Percentiles rank a stretch among this genome's conserved stretches.
These are phyloP conservation scores for Albugo laibachii DNA, from an alignment of 352 stramenopile species.

Conservation along the genomic window DNA sequence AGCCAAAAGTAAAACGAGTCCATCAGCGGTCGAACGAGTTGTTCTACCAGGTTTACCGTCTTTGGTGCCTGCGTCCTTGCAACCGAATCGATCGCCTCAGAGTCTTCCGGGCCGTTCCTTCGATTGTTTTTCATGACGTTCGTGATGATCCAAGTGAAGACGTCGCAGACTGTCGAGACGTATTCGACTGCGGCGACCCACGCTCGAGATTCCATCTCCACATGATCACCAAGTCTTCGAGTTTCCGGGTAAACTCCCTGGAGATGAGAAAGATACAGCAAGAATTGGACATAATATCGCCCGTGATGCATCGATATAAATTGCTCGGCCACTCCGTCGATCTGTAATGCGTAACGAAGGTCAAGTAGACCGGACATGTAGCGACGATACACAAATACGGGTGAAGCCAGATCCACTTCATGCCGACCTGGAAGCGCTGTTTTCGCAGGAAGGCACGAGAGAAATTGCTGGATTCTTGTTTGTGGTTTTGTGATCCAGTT, in stretches of 20 bases:
- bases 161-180: conserved; percentile 61
- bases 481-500: conserved; percentile 14
- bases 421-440: conserved; percentile 40
- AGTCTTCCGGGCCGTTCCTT: conserved; percentile 4
- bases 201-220: conserved; percentile 54
- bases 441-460: conserved; percentile 13
- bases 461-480: too few relatives aligned
- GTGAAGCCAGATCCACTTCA: conserved; percentile 66
- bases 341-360: conserved; percentile 95
- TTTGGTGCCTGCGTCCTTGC: neutral
- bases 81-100: too few relatives aligned
- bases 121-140: conserved; percentile 46
- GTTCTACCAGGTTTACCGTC: conserved; percentile 20
- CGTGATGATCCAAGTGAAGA: conserved; percentile 57
- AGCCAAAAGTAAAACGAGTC: conserved; percentile 72
- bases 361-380: conserved; percentile 94
- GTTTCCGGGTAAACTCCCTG: conserved; percentile 51
- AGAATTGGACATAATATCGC: conserved; percentile 26
- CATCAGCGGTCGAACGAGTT: conserved; percentile 38
- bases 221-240: conserved; percentile 40
- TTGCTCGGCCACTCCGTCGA: conserved; percentile 83
- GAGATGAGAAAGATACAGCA: conserved; percentile 55
- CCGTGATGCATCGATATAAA: conserved; percentile 73
- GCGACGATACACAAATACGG: conserved; percentile 83
- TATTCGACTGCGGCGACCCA: conserved; percentile 74